These are phyloP conservation scores for Ophiocordyceps sinensis DNA, from an alignment of 2,329 filamentous ascomycete species.

Conservation along the genomic window DNA sequence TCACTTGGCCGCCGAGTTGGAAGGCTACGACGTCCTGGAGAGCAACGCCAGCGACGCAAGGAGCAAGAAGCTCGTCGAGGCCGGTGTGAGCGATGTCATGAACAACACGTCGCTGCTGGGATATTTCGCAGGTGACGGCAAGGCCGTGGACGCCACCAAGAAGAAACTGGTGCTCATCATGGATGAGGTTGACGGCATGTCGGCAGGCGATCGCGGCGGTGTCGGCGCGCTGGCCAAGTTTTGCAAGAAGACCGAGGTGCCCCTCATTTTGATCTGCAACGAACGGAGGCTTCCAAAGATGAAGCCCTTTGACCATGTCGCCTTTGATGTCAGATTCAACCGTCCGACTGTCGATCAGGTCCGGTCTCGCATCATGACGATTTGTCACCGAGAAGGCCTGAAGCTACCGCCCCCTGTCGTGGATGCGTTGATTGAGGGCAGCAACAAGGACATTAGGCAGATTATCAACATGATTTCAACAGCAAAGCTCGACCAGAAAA, in stretches of 20 bases:
- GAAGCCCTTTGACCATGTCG: conserved; percentile 87
- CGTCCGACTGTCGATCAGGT: conserved; percentile 86
- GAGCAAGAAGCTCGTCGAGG: conserved; percentile 91
- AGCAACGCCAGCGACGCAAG: conserved; percentile 91
- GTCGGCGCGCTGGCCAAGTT: conserved; percentile 88
- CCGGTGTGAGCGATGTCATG: conserved; percentile 74
- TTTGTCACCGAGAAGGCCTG: conserved; percentile 80
- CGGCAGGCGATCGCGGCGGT: conserved; percentile 86
- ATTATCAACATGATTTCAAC: conserved; percentile 98
- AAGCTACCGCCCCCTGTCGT: conserved; percentile 74
- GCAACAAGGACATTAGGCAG: conserved; percentile 88
- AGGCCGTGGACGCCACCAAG: conserved; percentile 64
- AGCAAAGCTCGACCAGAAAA: conserved; percentile 70
- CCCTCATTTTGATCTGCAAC: conserved; percentile 96
- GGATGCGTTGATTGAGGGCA: conserved; percentile 89
- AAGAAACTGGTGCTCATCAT: conserved; percentile 95
- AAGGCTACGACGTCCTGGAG: conserved; percentile 87
- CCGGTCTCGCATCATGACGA: conserved; percentile 82
- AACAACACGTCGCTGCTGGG: conserved; percentile 87
- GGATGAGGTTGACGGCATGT: conserved; percentile 99
- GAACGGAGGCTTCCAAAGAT: conserved; percentile 88
- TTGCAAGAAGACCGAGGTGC: conserved; percentile 88
- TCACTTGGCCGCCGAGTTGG: conserved; percentile 81
- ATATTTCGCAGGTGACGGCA: conserved; percentile 75
- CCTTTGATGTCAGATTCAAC: conserved; percentile 75